Base-by-base conservation (phyloP, 352 stramenopile genomes). In the Phytophthora hibernalis region DNA sequence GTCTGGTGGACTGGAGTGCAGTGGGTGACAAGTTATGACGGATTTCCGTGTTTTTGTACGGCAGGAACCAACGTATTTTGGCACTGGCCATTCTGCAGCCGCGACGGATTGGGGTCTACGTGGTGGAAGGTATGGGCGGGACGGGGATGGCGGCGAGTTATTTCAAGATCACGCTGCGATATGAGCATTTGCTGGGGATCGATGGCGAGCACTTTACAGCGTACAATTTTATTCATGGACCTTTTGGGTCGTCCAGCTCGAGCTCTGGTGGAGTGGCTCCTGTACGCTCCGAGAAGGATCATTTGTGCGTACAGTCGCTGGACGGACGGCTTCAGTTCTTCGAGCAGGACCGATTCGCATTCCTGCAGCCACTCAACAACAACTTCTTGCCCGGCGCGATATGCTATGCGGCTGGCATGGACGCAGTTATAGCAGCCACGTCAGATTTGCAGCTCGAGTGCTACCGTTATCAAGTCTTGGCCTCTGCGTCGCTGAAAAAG, bases 291-390 rank as follows among this genome's bases (percentile, higher is more conserved):
- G 79, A 89, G 11, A 72, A 81, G 4, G 91, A 98, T 48, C 86
- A 96, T 55, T 64, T 98, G 4, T 93, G 86, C n/a, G 90, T 98
- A 8, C 92, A 97, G 71, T 95, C 87, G 38, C 83, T 98, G 43
- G 92, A 98, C 66, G 89, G 92, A 0, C 78, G 91, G 5, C 71
- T 98, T n/a, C 88, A 97, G 64, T 92, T 98, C 52, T 97, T 97
- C 45, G 91, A 98, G 65, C 92, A 97, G 59, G 91, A 97, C 45
- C 79, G 87, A 2, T 87, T 94, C 65, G 85, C 90, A 2, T 98
- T 97, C 72, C 64, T 94, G 44, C 74, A 95, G 53, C 78, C 91
- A 16, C 71, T 97, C 2, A 91, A 92, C 54, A 84, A 91, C 51
- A 89, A 78, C 48, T 84, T 98, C 38, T 57, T 97, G 0, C 90